Percentiles rank a stretch among this genome's conserved stretches.
Evolutionary conservation across 1,284 basidiomycete genomes (phyloP).

Genomic region (Cutaneotrichosporon cavernicola): DNA sequence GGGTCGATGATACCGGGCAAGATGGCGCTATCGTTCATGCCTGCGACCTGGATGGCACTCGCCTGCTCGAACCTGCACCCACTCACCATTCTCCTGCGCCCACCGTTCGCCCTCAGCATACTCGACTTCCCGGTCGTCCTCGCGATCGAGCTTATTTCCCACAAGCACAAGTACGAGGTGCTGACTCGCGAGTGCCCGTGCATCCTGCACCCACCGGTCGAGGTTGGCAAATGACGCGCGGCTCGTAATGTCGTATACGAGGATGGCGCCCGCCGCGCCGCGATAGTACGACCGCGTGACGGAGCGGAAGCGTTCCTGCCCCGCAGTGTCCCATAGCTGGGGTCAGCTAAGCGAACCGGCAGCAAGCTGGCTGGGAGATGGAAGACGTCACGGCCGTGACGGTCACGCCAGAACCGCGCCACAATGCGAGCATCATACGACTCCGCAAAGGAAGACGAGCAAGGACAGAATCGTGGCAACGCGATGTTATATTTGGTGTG

Average conservation of each 20-base stretch:
- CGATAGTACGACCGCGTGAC: conserved; percentile 96
- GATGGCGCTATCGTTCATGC: background rate
- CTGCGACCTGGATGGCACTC: background rate
- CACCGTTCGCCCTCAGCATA: conserved; percentile 90
- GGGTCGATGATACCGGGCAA: background rate
- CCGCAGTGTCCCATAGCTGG: conserved; percentile 95
- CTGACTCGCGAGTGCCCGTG: conserved; percentile 76
- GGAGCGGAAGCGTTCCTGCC: conserved; percentile 92
- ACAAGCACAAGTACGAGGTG: conserved; percentile 88
- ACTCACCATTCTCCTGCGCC: conserved; percentile 86
- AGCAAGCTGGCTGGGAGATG: too few relatives aligned
- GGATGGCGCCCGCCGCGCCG: conserved; percentile 87
- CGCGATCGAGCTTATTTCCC: conserved; percentile 91
- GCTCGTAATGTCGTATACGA: conserved; percentile 93
- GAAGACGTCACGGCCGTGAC: background rate
- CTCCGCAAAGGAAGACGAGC: too few relatives aligned
- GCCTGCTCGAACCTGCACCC: background rate
- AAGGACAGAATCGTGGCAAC: background rate
- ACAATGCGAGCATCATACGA: too few relatives aligned
- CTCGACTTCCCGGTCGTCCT: conserved; percentile 91
- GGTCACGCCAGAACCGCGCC: conserved; percentile 5
- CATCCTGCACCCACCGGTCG: conserved; percentile 85
- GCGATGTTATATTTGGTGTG: conserved; percentile 1
- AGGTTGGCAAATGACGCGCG: conserved; percentile 69
- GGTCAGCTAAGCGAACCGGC: background rate